Base-by-base conservation (phyloP, 2,329 filamentous ascomycete species). In the Aspergillus eucalypticola region DNA sequence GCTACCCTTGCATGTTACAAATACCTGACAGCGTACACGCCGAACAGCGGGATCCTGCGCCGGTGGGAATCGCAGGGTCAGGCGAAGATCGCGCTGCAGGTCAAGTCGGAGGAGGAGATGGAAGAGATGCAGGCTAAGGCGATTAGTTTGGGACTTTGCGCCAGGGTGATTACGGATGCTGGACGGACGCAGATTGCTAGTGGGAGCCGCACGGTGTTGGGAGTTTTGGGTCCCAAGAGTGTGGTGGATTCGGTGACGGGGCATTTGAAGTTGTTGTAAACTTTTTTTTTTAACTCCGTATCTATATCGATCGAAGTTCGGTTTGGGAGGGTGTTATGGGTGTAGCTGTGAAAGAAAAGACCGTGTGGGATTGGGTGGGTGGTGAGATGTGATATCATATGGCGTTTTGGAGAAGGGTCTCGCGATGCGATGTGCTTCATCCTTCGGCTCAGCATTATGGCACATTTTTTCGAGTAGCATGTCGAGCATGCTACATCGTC, bases 1-100 rank as follows among this genome's bases (percentile, higher is more conserved):
- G 95, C 95, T n/a, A 96, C 94, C 3, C 88, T 99, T 59, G 93
- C 94, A 58, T 98, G 94, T 85, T 99, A 96, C 87, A 98, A 97
- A 81, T 81, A 88, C 60, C 87, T 96, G 65, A 78, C 86, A 59
- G 78, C 81, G 48, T 77, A 80, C 57, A 80, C 86, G n/a, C 76
- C 81, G 2, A 76, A 79, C 55, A 79, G 83, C 55, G 78, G 84
- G 42, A 80, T 96, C 55, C 85, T 99, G 52, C 84, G 84, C 66
- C 88, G 89, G 66, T 99, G 95, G 95, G 95, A 99, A 79, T 83
- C 82, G 54, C 79, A 83, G 58, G 95, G 95, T 11, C 93, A 97
- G 80, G 90, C 91, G 66, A 98, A 99, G 84, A 90, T 99, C 65
- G 95, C 95, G 7, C 79, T 99, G 58, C 93, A 97, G 79, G 84